Conservation (phyloP, 805 yeast species). For the Diddensiella caesifluorescens region DNA sequence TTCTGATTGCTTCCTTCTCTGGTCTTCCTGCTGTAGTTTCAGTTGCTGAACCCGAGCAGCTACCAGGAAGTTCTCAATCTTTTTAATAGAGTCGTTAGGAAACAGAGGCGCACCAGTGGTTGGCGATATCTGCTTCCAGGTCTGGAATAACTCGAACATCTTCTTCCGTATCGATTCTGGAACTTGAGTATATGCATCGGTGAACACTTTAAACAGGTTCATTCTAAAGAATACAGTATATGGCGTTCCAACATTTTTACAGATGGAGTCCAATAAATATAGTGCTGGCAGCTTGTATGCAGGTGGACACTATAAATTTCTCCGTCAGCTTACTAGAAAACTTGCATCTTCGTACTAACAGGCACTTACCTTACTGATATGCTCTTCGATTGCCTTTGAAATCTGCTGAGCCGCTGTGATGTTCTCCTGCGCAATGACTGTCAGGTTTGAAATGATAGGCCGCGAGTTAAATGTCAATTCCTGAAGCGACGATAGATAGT, state of each 20-base stretch:
- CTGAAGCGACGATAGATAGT: constrained; percentile 60
- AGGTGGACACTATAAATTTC: constrained; percentile 59
- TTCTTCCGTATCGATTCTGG: constrained; percentile 69
- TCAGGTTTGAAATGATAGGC: constrained; percentile 81
- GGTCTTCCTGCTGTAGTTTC: constrained; percentile 21
- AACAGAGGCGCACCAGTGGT: constrained; percentile 64
- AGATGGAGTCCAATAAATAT: constrained; percentile 83
- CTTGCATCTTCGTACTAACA: too few relatives aligned
- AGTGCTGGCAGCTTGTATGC: constrained; percentile 77
- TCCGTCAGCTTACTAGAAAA: too few relatives aligned
- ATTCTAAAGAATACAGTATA: constrained; percentile 74
- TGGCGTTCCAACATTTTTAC: constrained; percentile 86
- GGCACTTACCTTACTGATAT: constrained; percentile 54
- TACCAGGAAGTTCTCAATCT: constrained; percentile 64
- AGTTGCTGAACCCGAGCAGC: constrained; percentile 14
- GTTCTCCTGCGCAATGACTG: constrained; percentile 83
- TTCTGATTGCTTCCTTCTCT: constrained; percentile 23
- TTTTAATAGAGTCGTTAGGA: constrained; percentile 59
- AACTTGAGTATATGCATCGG: constrained; percentile 71
- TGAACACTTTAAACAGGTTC: constrained; percentile 63
- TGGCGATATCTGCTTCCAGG: constrained; percentile 71
- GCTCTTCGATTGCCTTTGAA: constrained; percentile 63
- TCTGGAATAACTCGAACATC: constrained; percentile 70
- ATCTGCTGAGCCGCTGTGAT: constrained; percentile 71
- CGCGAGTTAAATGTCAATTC: constrained; percentile 84